Base-by-base conservation (phyloP, 202 grass and related monocot species). In the Carex sylvatica region DNA sequence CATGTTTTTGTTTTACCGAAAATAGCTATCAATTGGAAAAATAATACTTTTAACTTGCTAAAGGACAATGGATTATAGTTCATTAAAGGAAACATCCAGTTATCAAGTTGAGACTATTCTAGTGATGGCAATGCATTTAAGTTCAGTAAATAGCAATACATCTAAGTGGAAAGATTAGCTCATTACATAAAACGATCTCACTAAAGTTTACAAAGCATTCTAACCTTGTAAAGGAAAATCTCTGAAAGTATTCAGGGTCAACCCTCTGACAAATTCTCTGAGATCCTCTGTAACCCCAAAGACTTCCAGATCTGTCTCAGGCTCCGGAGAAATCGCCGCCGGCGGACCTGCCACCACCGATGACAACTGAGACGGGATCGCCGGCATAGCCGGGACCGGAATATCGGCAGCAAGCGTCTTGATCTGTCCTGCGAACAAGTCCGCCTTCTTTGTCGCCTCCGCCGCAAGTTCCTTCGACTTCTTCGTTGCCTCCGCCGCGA, bases 371-470 rank as follows among this genome's bases (percentile, higher is more conserved):
- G 86, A 68, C 67, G 89, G 67, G 78, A 92, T 87, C 60, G 87
- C 83, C 6, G 91, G 87, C 58, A 92, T 86, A 52, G 90, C 76
- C 40, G 90, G 87, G 64, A 96, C 87, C 61, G 87, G 87, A 54
- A 90, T 81, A 77, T 89, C 92, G 9, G 95, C 87, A 58, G 96
- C 80, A 60, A 98, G 87, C 59, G 90, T 90, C 87, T 86, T 98
- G 89, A 95, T 91, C 87, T 98, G 96, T 35, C 91, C 92, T 2
- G 96, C 96, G 7, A 98, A 74, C 56, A 98, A 70, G 75, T 98
- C 96, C 9, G 96, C 96, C 73, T 91, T 90, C 91, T 98, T 98
- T 12, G 96, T 87, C 19, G 96, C 96, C 91, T 95, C 96, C n/a
- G 88, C 91, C 5, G 96, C 96, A 44, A 98, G 83, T 83, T 98